Evolutionary conservation across 2,329 filamentous ascomycete species (phyloP), one percentile per base, ranked within the genome.

Genomic region (Pseudogymnoascus sp.): DNA sequence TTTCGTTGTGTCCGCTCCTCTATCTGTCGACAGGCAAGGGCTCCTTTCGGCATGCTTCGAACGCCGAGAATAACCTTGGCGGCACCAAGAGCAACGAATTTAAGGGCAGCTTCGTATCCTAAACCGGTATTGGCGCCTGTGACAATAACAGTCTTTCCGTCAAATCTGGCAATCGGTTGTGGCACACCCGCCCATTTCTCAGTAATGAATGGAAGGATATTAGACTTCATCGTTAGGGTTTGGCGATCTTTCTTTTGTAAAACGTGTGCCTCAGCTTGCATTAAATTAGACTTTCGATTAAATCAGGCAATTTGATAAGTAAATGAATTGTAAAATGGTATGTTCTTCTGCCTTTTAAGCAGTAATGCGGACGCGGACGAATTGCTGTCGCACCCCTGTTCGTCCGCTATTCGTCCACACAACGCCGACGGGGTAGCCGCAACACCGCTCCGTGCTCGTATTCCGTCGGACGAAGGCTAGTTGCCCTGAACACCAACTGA

Each of bases 81-180:
- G 3, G 75, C 66, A 1, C 75, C 73, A 1, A 77, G 72, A 0
- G 54, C 61, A 14, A 77, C 71, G 1, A 79, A 71, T 43, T 80
- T 76, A 1, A 71, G 71, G 11, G 74, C 73, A 0, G 78, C 72
- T 66, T 79, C 78, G 0, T 77, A 69, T 1, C 79, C 79, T 0
- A 81, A 70, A 1, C 79, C 79, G 4, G 71, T 71, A 63, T 78
- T 80, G 48, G 77, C 73, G n/a, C 79, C 79, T 0, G 78, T 80
- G 60, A 80, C 72, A 34, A 80, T 73, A 60, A 74, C 0, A n/a
- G 19, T 65, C 34, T 65, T 57, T 34, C 61, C 61, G 25, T 31
- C 62, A 61, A 67, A 68, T 13, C 60, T 48, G 10, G 51, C 25
- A 16, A 62, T 67, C 5, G 67, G 65, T 34, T 63, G 48, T 54